Evolutionary conservation across 2,329 filamentous ascomycete genomes (phyloP), one percentile per base, ranked within the genome.

Genomic region (Domatiomyces globalis): DNA sequence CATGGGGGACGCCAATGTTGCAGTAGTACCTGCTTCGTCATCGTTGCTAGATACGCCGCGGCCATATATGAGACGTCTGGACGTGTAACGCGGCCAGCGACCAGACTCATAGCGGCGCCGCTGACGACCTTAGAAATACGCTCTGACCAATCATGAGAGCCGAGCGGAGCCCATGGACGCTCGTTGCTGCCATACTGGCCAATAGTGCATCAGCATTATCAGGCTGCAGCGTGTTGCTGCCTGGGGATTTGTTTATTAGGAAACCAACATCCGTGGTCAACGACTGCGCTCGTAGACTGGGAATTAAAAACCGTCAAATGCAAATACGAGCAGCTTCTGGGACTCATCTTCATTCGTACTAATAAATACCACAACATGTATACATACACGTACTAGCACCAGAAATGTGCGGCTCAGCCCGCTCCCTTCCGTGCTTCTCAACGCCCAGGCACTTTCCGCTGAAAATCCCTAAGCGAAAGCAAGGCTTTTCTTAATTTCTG

Each of bases 401-500:
- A 39, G 12, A 39, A 15, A 39, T 15, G 15, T 39, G 33, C 33
- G 12, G 12, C 33, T 10, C 33, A 39, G 33, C 9, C 33, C 33
- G 2, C 33, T 39, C 12, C 33, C 9, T 39, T 39, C 12, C 33
- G 33, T 39, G 33, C 33, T 39, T 39, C 33, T 39, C 10, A 39
- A 39, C 33, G 33, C 15, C 10, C 33, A 15, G 33, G 10, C 12
- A 20, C n/a, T 22, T n/a, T 45, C 17, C 5, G 25, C n/a, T 22
- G 19, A 8, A 39, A 39, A 39, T 39, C 10, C 33, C 33, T 43
- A 51, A 36, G 25, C 43, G 53, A 76, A 73, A 52, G 89, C 81
- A 85, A 96, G 84, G 73, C 83, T 80, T 85, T 95, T 95, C 85
- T 96, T 96, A 71, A 95, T 95, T 77, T 95, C 85, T 49, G 89